Conservation (phyloP, 345 rosid genomes). For the Turritis glabra region DNA sequence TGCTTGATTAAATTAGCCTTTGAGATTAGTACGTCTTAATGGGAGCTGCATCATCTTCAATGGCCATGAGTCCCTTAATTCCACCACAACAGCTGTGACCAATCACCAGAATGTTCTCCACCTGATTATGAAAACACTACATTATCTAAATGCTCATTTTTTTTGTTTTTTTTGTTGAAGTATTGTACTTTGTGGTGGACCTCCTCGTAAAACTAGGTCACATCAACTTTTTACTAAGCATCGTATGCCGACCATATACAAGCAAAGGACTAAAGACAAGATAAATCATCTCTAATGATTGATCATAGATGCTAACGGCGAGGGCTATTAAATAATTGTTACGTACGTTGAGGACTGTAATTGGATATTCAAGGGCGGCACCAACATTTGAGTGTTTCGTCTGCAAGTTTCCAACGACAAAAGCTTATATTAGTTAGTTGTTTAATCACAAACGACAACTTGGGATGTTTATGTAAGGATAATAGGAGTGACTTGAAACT, state of each 20-base stretch:
- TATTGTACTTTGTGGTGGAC: neutral
- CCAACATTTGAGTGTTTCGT: slow-evolving; percentile 68
- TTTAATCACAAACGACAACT: neutral
- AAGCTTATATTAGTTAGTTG: neutral
- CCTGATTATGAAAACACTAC: slow-evolving; percentile 46
- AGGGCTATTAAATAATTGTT: neutral
- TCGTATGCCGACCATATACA: neutral
- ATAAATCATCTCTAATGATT: neutral
- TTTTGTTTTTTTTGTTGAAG: too few relatives aligned
- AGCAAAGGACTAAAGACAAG: neutral
- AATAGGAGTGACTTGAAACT: neutral
- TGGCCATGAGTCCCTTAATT: slow-evolving; percentile 85
- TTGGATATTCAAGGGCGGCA: slow-evolving; percentile 96
- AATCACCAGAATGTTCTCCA: slow-evolving; percentile 81
- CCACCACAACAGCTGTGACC: slow-evolving; percentile 99
- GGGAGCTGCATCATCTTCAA: slow-evolving; percentile 41
- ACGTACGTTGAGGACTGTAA: slow-evolving; percentile 81
- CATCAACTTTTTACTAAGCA: slow-evolving; percentile 9
- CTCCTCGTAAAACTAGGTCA: neutral
- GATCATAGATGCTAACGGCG: neutral
- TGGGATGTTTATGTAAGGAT: neutral
- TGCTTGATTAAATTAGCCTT: neutral
- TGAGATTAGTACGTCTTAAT: slow-evolving; percentile 25
- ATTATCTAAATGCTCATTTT: neutral
- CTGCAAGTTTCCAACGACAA: slow-evolving; percentile 45